Evolutionary conservation across 257 asterid genomes (phyloP).

Genomic region (Parsonsia alboflavescens): DNA sequence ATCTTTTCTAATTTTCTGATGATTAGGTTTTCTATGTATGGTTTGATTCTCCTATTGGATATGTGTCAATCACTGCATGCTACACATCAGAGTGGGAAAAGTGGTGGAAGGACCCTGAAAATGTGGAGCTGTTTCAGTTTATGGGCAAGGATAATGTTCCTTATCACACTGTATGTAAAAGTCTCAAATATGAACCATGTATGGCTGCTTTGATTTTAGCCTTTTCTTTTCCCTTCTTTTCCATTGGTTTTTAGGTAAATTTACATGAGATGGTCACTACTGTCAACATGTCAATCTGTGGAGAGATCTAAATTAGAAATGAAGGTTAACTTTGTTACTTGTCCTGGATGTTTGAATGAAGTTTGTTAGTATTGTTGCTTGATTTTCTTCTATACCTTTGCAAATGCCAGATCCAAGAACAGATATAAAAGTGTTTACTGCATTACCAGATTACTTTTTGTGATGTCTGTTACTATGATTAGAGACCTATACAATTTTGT

Average conservation of each 20-base stretch:
- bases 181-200: neutral
- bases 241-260: neutral
- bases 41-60: constrained; percentile 99
- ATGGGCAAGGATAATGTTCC: constrained; percentile 99
- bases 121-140: constrained; percentile 93
- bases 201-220: neutral
- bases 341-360: neutral
- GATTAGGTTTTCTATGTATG: constrained; percentile 93
- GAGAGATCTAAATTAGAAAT: neutral
- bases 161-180: constrained; percentile 78
- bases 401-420: neutral
- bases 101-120: constrained; percentile 98
- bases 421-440: too few species aligned
- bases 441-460: neutral
- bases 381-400: neutral
- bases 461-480: neutral
- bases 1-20: constrained; percentile 10
- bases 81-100: constrained; percentile 94
- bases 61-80: constrained; percentile 86
- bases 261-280: neutral
- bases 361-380: neutral
- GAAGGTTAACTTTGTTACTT: neutral
- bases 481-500: neutral
- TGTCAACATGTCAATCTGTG: too few species aligned
- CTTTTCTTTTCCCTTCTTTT: neutral